Percentiles rank a stretch among this genome's conserved stretches.
Conservation (phyloP, 2,329 filamentous ascomycete genomes). For the Cladosporium sp. region DNA sequence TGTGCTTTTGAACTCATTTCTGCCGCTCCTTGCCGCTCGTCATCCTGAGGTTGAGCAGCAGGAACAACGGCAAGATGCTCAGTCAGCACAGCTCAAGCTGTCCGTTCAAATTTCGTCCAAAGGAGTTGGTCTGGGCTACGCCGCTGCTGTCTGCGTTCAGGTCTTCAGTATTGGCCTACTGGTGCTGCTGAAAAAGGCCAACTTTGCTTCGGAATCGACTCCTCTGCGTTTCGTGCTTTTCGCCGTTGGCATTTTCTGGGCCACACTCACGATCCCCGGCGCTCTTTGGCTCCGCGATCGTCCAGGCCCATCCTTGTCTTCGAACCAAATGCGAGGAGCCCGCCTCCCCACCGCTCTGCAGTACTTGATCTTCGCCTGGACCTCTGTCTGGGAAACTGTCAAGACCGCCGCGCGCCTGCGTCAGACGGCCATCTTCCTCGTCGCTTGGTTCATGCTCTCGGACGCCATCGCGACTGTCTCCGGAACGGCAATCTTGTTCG, state of each 20-base stretch:
- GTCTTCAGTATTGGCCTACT: constrained; percentile 71
- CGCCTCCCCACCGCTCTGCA: constrained; percentile 36
- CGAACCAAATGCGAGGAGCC: constrained; percentile 20
- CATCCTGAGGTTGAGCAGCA: constrained; percentile 52
- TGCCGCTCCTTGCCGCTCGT: constrained; percentile 79
- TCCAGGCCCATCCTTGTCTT: constrained; percentile 73
- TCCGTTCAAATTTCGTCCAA: constrained; percentile 83
- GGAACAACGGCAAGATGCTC: constrained; percentile 10
- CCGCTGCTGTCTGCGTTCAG: constrained; percentile 75
- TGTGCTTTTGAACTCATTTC: constrained; percentile 88
- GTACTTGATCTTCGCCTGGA: constrained; percentile 78
- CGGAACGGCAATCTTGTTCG: constrained; percentile 89
- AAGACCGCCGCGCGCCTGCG: constrained; percentile 62
- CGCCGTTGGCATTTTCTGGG: constrained; percentile 83
- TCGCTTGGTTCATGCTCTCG: constrained; percentile 85
- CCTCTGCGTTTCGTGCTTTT: constrained; percentile 77
- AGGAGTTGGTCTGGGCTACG: constrained; percentile 86
- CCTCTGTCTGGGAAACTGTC: constrained; percentile 72
- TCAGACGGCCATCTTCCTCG: constrained; percentile 71
- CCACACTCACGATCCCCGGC: constrained; percentile 76
- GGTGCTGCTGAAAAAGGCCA: constrained; percentile 46
- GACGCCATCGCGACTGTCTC: constrained; percentile 91
- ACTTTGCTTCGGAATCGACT: constrained; percentile 67
- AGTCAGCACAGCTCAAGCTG: constrained; percentile 64
- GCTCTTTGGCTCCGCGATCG: constrained; percentile 77